These are phyloP conservation scores for Rhododendron williamsianum DNA, from an alignment of 148 eudicot genomes.

Conservation along the genomic window DNA sequence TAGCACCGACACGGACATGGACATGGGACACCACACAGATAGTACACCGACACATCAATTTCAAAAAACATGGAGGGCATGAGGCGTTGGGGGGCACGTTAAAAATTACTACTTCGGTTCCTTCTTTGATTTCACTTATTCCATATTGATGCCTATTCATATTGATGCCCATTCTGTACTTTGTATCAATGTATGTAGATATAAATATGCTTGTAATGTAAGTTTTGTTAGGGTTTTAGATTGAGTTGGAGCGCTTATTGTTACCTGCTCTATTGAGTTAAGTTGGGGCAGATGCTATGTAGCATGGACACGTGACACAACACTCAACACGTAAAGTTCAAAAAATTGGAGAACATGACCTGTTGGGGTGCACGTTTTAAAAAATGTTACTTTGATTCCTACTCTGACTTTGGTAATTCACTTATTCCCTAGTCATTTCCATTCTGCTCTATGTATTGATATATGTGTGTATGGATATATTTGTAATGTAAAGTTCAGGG, in stretches of 20 bases:
- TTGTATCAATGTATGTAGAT: not conserved
- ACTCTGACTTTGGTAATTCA: not conserved
- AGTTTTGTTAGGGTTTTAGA: not conserved
- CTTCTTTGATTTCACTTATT: slow-evolving; percentile 27
- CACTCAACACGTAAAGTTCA: not conserved
- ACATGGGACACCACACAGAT: not conserved
- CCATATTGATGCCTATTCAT: not conserved
- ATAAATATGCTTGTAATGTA: not conserved
- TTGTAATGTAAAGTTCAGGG: not conserved
- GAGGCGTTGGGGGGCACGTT: not conserved
- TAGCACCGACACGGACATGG: not conserved
- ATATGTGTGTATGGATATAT: not conserved
- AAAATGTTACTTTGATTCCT: not conserved
- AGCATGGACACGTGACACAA: not conserved
- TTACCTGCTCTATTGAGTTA: not conserved
- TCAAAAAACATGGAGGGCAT: not conserved
- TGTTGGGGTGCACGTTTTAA: not conserved
- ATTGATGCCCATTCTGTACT: not conserved
- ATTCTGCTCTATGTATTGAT: not conserved
- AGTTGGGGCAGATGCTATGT: not conserved
- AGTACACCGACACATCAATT: not conserved
- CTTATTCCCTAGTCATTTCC: not conserved
- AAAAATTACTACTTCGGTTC: not conserved
- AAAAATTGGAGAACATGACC: not conserved
- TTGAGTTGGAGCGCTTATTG: not conserved